phyloP scores from a whole-genome alignment of 2,329 filamentous ascomycete species.

The Alternaria burnsii region DNA sequence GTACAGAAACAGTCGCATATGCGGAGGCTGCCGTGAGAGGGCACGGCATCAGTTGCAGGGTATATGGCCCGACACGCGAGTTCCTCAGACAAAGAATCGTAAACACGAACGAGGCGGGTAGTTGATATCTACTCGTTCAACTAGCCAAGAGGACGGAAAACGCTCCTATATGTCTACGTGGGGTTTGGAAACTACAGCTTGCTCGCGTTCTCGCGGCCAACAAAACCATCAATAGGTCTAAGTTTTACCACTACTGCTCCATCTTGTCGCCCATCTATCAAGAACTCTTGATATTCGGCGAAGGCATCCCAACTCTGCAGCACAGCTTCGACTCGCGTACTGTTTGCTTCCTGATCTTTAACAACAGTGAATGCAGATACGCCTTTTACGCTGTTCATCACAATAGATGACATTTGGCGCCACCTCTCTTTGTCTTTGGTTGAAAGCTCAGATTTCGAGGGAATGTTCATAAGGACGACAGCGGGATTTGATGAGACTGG shows the following conservation, averaged over 20 bases:
- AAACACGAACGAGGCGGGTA: background rate
- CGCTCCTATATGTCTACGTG: too few species aligned
- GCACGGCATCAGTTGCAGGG: background rate
- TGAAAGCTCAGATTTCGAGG: conserved; percentile 16
- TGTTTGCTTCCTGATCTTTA: conserved; percentile 21
- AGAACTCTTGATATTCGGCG: conserved; percentile 21
- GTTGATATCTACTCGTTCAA: too few species aligned
- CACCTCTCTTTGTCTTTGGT: conserved; percentile 13
- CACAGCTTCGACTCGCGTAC: conserved; percentile 22
- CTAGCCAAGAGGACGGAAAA: background rate
- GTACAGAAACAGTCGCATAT: conserved; percentile 10
- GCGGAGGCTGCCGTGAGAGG: background rate
- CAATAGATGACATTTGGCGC: conserved; percentile 14
- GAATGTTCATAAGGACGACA: conserved; percentile 27
- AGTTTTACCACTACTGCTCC: conserved; percentile 23
- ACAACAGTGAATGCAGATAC: conserved; percentile 16
- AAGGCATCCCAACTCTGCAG: conserved; percentile 11
- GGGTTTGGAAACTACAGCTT: conserved; percentile 13
- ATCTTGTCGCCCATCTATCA: conserved; percentile 8
- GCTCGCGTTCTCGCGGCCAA: conserved; percentile 21
- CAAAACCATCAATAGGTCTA: conserved; percentile 27
- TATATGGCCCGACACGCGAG: conserved; percentile 27
- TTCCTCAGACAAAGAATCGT: conserved; percentile 13
- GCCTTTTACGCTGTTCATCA: conserved; percentile 11
- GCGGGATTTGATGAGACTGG: conserved; percentile 16